phyloP scores from a whole-genome alignment of 129 eudicot species.

The Tagetes patula region DNA sequence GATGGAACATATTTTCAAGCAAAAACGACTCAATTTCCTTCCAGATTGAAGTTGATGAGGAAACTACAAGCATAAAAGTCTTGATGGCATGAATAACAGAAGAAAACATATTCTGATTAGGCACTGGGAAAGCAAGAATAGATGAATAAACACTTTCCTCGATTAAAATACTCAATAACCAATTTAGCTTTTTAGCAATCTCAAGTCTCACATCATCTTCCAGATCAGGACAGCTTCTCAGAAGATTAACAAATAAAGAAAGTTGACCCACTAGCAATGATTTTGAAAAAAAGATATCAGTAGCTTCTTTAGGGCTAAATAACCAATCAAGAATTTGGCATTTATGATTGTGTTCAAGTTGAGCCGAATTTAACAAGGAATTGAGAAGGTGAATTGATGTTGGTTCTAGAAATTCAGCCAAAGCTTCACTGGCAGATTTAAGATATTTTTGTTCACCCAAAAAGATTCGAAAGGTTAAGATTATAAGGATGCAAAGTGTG shows the following conservation, averaged over 20 bases:
- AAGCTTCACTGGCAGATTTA: constrained; percentile 55
- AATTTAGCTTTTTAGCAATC: constrained; percentile 67
- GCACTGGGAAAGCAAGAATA: constrained; percentile 52
- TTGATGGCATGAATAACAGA: constrained; percentile 66
- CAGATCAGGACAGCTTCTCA: constrained; percentile 65
- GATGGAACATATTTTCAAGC: constrained; percentile 72
- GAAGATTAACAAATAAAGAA: constrained; percentile 62
- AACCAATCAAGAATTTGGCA: constrained; percentile 69
- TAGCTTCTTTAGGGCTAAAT: constrained; percentile 36
- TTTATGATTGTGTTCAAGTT: constrained; percentile 51
- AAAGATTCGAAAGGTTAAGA: constrained; percentile 61
- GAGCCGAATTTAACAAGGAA: constrained; percentile 73
- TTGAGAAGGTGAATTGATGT: constrained; percentile 81
- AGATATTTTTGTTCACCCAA: constrained; percentile 54
- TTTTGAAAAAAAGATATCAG: constrained; percentile 44
- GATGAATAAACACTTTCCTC: constrained; percentile 68
- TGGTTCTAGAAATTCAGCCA: constrained; percentile 79
- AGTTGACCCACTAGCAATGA: constrained; percentile 51
- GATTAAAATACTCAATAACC: constrained; percentile 51
- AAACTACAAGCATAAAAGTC: constrained; percentile 71
- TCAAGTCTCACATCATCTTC: constrained; percentile 61
- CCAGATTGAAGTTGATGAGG: constrained; percentile 69
- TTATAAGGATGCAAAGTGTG: constrained; percentile 53
- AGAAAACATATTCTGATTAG: constrained; percentile 55
- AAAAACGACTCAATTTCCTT: constrained; percentile 57